These are phyloP conservation scores for Parachaetomium inaequale DNA, from an alignment of 495 filamentous ascomycete species.

Conservation along the genomic window DNA sequence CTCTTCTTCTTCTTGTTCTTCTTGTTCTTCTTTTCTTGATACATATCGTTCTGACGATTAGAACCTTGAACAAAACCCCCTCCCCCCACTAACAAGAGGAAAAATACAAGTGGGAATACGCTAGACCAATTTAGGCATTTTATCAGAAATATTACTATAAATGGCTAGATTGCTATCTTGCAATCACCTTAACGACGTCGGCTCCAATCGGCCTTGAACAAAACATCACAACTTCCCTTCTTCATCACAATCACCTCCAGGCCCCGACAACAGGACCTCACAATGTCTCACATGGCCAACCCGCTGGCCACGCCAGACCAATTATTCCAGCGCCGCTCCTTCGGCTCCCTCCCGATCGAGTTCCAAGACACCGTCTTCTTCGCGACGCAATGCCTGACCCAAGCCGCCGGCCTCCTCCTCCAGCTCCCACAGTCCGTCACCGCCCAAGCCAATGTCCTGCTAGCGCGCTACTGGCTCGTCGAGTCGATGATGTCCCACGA, in stretches of 20 bases:
- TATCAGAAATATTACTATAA: too few relatives aligned
- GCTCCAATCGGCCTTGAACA: neutral
- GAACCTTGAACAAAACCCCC: too few relatives aligned
- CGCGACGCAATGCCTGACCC: conserved; percentile 71
- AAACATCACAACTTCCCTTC: neutral
- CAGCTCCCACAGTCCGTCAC: conserved; percentile 85
- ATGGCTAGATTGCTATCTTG: too few relatives aligned
- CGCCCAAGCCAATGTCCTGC: conserved; percentile 80
- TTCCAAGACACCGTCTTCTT: conserved; percentile 70
- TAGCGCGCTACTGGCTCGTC: conserved; percentile 81
- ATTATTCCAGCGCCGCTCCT: conserved; percentile 51
- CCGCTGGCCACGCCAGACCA: conserved; percentile 81
- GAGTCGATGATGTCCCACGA: conserved; percentile 44
- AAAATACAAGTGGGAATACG: too few relatives aligned
- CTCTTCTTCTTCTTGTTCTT: too few relatives aligned
- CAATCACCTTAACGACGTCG: neutral
- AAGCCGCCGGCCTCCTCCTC: conserved; percentile 81
- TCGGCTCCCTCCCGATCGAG: conserved; percentile 67
- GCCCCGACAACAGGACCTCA: neutral
- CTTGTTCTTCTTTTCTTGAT: too few relatives aligned
- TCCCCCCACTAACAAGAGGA: too few relatives aligned
- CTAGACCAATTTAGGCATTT: neutral
- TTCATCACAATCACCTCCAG: neutral
- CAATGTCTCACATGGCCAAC: conserved; percentile 66
- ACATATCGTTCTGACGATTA: too few relatives aligned